Evolutionary conservation across 2,329 filamentous ascomycete species (phyloP), one percentile per base, ranked within the genome.

Genomic region (Fusarium acutatum): DNA sequence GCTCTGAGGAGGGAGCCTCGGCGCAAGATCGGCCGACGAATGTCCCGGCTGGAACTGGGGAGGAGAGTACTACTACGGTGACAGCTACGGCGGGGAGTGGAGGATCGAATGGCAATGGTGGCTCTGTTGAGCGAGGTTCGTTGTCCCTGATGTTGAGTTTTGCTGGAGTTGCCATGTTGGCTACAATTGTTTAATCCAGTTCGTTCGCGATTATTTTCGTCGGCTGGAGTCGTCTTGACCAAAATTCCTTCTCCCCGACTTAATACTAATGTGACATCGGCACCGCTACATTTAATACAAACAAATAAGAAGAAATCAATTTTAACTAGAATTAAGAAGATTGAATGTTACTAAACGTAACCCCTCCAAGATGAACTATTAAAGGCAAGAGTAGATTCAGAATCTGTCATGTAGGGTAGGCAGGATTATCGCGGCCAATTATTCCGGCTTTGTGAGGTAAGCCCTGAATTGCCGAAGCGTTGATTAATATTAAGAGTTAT

Each of bases 161-260:
- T 18, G 20, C 9, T 20, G 37, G 37, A 26, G 1, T 44, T 13
- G 11, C 11, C 0, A 22, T 28, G 3, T 22, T 40, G 22, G 14
- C 13, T 6, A 5, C 7, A 0, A 14, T 0, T 6, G 4, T 14
- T 11, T 32, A 32, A 6, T 32, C 7, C 11, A 30, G n/a, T n/a
- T n/a, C n/a, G n/a, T n/a, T n/a, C n/a, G n/a, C n/a, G n/a, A n/a
- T n/a, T n/a, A n/a, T n/a, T n/a, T n/a, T n/a, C n/a, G n/a, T n/a
- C n/a, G n/a, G n/a, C n/a, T n/a, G n/a, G n/a, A n/a, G n/a, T n/a
- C n/a, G n/a, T n/a, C n/a, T n/a, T n/a, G n/a, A n/a, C n/a, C n/a
- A n/a, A n/a, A n/a, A n/a, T n/a, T n/a, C n/a, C n/a, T n/a, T n/a
- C n/a, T n/a, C n/a, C n/a, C n/a, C n/a, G n/a, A n/a, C n/a, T 17